Percentiles rank a stretch among this genome's conserved stretches.
phyloP scores from a whole-genome alignment of 306 rosid species.

The Lathyrus tuberosus region DNA sequence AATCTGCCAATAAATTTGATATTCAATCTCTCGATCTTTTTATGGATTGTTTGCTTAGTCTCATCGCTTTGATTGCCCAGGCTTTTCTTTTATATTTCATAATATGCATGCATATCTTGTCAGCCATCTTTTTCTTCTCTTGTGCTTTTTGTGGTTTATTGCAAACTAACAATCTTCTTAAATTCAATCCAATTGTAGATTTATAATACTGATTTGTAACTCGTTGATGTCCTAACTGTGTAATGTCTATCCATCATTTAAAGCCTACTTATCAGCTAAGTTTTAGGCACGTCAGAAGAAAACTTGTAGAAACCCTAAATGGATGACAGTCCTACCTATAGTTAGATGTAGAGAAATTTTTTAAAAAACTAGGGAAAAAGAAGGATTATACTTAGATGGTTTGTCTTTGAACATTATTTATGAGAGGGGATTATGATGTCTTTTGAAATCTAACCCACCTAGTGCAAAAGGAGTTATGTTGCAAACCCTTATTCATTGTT shows the following conservation, averaged over 20 bases:
- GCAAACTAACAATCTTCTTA: conserved; percentile 1
- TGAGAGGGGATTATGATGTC: neutral
- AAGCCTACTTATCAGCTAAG: neutral
- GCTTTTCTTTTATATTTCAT: conserved; percentile 8
- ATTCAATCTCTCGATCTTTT: conserved; percentile 12
- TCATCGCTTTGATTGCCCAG: conserved; percentile 1
- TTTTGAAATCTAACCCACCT: conserved; percentile 12
- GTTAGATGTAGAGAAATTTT: neutral
- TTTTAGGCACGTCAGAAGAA: neutral
- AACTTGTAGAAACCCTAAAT: neutral
- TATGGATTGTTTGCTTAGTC: conserved; percentile 21
- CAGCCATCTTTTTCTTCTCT: conserved; percentile 20
- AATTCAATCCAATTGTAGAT: conserved; percentile 18
- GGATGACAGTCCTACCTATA: neutral
- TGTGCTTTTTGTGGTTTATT: conserved; percentile 13
- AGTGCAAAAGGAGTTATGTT: conserved; percentile 3
- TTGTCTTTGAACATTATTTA: conserved; percentile 14
- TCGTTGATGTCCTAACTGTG: neutral
- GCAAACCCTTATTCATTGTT: neutral
- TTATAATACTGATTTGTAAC: neutral
- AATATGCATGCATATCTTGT: neutral
- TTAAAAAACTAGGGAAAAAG: neutral
- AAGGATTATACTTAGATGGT: neutral
- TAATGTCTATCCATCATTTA: conserved; percentile 25
- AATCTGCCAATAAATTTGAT: conserved; percentile 16